Evolutionary conservation across 805 yeast genomes (phyloP).

Genomic region (Vanderwaltozyma polyspora): DNA sequence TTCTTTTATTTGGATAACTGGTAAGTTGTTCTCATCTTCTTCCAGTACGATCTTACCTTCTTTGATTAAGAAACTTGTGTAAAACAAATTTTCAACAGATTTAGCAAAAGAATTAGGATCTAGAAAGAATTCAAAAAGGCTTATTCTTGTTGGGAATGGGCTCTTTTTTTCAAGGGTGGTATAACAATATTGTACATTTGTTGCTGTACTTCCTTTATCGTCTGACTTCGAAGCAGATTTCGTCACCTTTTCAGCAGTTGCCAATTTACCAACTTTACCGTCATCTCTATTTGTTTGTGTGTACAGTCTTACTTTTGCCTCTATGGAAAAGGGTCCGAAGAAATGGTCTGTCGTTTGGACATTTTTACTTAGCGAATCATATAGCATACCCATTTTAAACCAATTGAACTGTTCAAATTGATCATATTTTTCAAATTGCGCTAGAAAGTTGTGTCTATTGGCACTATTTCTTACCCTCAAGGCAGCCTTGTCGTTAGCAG

Average conservation of each 20-base stretch:
- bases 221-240: slow-evolving; percentile 40
- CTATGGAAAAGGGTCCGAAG: slow-evolving; percentile 59
- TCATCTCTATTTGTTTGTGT: slow-evolving; percentile 27
- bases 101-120: slow-evolving; percentile 70
- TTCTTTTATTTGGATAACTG: slow-evolving; percentile 30
- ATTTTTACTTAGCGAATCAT: slow-evolving; percentile 32
- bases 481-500: slow-evolving; percentile 10
- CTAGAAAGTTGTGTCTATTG: slow-evolving; percentile 11
- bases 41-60: slow-evolving; percentile 54
- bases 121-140: slow-evolving; percentile 54
- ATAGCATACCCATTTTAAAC: slow-evolving; percentile 46
- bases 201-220: slow-evolving; percentile 52
- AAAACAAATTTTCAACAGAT: slow-evolving; percentile 76
- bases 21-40: slow-evolving; percentile 39
- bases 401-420: slow-evolving; percentile 43
- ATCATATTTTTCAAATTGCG: slow-evolving; percentile 19
- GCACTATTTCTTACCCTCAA: slow-evolving; percentile 8
- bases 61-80: slow-evolving; percentile 65
- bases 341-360: slow-evolving; percentile 49
- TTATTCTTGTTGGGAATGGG: slow-evolving; percentile 33
- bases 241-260: slow-evolving; percentile 44
- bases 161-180: slow-evolving; percentile 27
- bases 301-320: slow-evolving; percentile 35
- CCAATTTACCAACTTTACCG: slow-evolving; percentile 32
- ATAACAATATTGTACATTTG: slow-evolving; percentile 47